A percentile compares a stretch with the other conserved stretches of the same genome.
Evolutionary conservation across 352 stramenopile genomes (phyloP).

Genomic region (Phytopythium delawarense): DNA sequence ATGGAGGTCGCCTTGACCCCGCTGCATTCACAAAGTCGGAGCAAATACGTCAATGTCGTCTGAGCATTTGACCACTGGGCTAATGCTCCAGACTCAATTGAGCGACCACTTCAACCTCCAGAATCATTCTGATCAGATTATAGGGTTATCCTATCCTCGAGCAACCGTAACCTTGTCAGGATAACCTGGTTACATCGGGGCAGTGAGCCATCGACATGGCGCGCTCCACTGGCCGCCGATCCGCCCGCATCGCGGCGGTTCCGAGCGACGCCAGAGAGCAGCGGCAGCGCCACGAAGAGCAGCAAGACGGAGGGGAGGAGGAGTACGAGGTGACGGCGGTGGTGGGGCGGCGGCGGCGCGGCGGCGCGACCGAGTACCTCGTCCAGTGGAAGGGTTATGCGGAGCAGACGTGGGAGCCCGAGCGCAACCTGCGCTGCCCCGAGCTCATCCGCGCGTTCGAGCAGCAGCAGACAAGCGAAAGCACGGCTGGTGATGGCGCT

Average conservation of each 20-base stretch:
- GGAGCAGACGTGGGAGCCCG: slow-evolving; percentile 4
- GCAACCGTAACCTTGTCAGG: background rate
- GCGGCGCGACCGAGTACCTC: background rate
- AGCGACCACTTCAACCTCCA: background rate
- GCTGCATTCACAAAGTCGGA: slow-evolving; percentile 17
- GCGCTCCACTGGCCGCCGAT: background rate
- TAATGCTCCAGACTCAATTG: too few relatives aligned
- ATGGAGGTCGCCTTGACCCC: too few relatives aligned
- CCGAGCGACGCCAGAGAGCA: background rate
- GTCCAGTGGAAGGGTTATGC: background rate
- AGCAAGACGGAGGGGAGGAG: background rate
- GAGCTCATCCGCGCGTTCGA: slow-evolving; percentile 3
- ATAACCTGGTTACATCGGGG: background rate
- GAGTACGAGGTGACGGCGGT: slow-evolving; percentile 5
- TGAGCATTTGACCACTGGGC: too few relatives aligned
- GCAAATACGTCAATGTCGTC: too few relatives aligned
- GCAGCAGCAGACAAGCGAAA: background rate
- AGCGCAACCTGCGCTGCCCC: background rate
- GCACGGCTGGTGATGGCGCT: too few relatives aligned
- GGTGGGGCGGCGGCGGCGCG: background rate
- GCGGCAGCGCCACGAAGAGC: background rate
- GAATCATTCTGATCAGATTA: background rate
- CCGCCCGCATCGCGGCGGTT: background rate
- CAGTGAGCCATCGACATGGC: background rate
- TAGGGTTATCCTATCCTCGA: background rate